Percentiles rank a stretch among this genome's conserved stretches.
phyloP scores from a whole-genome alignment of 2,329 filamentous ascomycete species.

The Nannizzia gypsea region DNA sequence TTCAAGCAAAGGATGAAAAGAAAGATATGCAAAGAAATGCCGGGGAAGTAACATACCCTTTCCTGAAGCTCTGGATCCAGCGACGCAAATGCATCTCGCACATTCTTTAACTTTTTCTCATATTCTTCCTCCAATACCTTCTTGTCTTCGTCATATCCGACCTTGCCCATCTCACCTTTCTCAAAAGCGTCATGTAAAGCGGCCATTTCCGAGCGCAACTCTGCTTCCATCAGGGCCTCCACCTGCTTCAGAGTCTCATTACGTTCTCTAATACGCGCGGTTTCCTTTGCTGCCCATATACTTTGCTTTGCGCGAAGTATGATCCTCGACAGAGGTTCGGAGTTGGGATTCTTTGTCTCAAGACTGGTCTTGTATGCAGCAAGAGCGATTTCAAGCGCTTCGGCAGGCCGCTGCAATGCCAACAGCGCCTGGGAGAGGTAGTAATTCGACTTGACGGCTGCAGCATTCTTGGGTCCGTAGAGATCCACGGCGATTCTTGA shows the following conservation, averaged over 20 bases:
- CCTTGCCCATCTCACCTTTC: conserved; percentile 38
- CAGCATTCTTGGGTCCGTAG: conserved; percentile 35
- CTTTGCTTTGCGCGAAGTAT: conserved; percentile 75
- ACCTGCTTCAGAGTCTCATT: conserved; percentile 30
- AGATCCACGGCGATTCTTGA: conserved; percentile 64
- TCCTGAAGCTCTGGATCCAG: conserved; percentile 33
- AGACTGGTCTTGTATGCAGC: conserved; percentile 62
- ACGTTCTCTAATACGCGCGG: conserved; percentile 34
- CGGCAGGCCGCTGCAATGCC: conserved; percentile 57
- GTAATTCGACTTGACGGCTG: conserved; percentile 69
- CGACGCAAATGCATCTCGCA: conserved; percentile 34
- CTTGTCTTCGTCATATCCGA: conserved; percentile 58
- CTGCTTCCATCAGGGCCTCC: conserved; percentile 31
- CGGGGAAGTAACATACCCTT: conserved; percentile 26
- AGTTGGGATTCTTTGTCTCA: conserved; percentile 50
- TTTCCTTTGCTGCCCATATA: conserved; percentile 67
- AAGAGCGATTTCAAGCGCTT: conserved; percentile 58
- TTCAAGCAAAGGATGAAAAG: neutral
- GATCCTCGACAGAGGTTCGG: conserved; percentile 57
- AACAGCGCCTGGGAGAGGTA: conserved; percentile 76
- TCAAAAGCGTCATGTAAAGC: conserved; percentile 27
- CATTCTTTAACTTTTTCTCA: conserved; percentile 36
- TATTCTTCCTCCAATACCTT: conserved; percentile 44
- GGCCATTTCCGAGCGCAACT: conserved; percentile 27
- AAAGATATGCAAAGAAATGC: neutral